phyloP scores from a whole-genome alignment of 257 asterid species.

The Osmanthus fragrans region DNA sequence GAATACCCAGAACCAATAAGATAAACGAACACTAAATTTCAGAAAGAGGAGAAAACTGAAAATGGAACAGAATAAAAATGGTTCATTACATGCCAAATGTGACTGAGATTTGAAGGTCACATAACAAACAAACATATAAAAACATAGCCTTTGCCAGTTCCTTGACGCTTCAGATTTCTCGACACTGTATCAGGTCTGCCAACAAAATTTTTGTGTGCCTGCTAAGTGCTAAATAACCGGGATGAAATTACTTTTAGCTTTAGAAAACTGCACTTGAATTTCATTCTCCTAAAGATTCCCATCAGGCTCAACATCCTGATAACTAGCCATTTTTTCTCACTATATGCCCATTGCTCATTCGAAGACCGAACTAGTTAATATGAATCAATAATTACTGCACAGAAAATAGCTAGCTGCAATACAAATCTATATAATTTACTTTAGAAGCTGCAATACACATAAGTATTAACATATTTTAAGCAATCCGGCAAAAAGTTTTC shows the following conservation, averaged over 20 bases:
- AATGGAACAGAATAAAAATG: background rate
- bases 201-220: background rate
- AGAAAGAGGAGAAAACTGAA: background rate
- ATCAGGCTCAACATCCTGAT: background rate
- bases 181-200: background rate
- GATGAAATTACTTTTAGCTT: background rate
- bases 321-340: background rate
- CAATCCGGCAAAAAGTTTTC: conserved; percentile 8
- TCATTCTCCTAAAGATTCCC: background rate
- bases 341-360: background rate
- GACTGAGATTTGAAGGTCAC: background rate
- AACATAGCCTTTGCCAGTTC: background rate
- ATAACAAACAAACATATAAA: background rate
- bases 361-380: background rate
- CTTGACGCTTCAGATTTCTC: background rate
- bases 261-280: background rate
- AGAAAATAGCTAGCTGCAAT: background rate
- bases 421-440: background rate
- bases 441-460: conserved; percentile 11
- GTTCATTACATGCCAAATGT: background rate
- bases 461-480: background rate
- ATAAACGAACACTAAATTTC: background rate
- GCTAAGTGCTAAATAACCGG: background rate
- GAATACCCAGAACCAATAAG: background rate
- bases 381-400: conserved; percentile 4